Percentiles rank a stretch among this genome's conserved stretches.
Evolutionary conservation across 495 filamentous ascomycete genomes (phyloP).

Genomic region (Parathielavia appendiculata): DNA sequence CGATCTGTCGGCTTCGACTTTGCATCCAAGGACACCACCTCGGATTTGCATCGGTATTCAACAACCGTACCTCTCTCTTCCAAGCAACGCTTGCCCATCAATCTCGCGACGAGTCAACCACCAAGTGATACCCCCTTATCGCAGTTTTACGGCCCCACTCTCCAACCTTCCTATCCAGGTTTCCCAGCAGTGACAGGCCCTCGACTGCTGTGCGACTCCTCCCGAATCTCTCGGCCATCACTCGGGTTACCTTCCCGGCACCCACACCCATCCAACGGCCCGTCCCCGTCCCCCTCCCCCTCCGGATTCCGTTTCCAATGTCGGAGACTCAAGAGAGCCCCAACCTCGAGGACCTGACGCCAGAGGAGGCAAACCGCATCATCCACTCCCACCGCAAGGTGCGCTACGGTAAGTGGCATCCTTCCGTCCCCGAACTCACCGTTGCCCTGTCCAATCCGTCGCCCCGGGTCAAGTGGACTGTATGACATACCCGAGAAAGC

Average conservation of each 20-base stretch:
- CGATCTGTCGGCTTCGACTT: slow-evolving; percentile 26
- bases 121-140: not conserved
- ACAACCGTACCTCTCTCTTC: slow-evolving; percentile 1
- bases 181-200: not conserved
- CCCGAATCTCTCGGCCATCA: slow-evolving; percentile 16
- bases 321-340: slow-evolving; percentile 37
- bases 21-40: slow-evolving; percentile 14
- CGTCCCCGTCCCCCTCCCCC: slow-evolving; percentile 1
- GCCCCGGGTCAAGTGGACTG: not conserved
- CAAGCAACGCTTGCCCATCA: not conserved
- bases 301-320: slow-evolving; percentile 18
- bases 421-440: not conserved
- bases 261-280: not conserved
- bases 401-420: slow-evolving; percentile 46
- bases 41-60: slow-evolving; percentile 38
- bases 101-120: slow-evolving; percentile 1
- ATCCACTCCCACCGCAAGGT: slow-evolving; percentile 57
- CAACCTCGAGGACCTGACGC: slow-evolving; percentile 46
- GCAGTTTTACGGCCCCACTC: not conserved
- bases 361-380: slow-evolving; percentile 54
- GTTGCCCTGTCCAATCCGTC: not conserved
- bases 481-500: not conserved
- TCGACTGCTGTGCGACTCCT: slow-evolving; percentile 1
- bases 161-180: not conserved
- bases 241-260: slow-evolving; percentile 9